phyloP scores from a whole-genome alignment of 1,284 basidiomycete species.

The Ustilago loliicola region DNA sequence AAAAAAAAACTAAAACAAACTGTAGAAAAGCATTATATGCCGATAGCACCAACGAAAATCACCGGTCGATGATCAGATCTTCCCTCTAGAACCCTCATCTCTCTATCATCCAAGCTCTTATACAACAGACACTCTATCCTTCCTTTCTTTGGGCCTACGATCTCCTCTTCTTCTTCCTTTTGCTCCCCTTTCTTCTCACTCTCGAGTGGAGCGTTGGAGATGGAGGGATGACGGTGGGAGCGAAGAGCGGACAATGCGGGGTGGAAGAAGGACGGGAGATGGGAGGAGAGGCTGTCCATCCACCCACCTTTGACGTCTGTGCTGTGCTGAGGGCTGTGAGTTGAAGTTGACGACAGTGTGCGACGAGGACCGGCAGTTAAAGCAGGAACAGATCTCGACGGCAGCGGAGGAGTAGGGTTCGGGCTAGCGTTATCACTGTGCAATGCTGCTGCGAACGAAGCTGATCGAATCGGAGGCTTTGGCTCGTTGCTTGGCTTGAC shows the following conservation, averaged over 20 bases:
- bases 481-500: not conserved
- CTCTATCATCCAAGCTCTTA: constrained; percentile 80
- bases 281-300: constrained; percentile 51
- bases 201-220: not conserved
- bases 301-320: constrained; percentile 20
- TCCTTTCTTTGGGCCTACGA: constrained; percentile 55
- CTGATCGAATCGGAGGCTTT: constrained; percentile 16
- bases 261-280: constrained; percentile 46
- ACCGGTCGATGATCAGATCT: constrained; percentile 76
- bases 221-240: constrained; percentile 16
- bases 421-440: not conserved
- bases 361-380: constrained; percentile 9
- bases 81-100: constrained; percentile 80
- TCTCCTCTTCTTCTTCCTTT: not conserved
- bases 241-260: constrained; percentile 39
- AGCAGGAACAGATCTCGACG: constrained; percentile 6
- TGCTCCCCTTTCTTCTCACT: not conserved
- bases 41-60: constrained; percentile 71
- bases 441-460: constrained; percentile 7
- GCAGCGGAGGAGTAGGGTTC: not conserved
- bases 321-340: not conserved
- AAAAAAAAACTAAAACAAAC: not conserved
- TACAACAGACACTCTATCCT: constrained; percentile 76
- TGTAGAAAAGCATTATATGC: constrained; percentile 28
- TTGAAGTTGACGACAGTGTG: not conserved